Conservation (phyloP, 2,329 filamentous ascomycete genomes). For the Curvularia sp. region DNA sequence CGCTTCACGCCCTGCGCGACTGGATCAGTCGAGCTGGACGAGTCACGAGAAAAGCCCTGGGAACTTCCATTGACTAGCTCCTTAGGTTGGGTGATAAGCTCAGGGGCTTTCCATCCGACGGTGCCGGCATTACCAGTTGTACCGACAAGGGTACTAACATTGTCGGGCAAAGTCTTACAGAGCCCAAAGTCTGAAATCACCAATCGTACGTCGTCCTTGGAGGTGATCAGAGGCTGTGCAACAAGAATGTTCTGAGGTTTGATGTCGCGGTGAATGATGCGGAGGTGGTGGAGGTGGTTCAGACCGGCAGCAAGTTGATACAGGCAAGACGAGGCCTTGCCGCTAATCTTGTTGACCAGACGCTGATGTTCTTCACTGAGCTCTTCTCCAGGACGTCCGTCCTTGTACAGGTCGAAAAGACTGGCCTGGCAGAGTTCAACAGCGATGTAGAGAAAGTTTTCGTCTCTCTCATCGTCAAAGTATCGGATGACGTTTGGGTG, state of each 20-base stretch:
- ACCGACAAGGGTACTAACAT: conserved; percentile 91
- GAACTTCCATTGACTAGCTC: conserved; percentile 52
- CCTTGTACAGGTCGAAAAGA: conserved; percentile 87
- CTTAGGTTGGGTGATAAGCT: conserved; percentile 73
- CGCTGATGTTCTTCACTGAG: conserved; percentile 67
- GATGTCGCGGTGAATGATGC: conserved; percentile 95
- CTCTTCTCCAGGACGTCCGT: conserved; percentile 55
- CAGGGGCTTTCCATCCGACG: conserved; percentile 94
- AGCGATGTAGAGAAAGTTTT: conserved; percentile 94
- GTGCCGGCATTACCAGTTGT: conserved; percentile 95
- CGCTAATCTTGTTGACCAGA: conserved; percentile 74
- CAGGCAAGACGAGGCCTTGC: conserved; percentile 79
- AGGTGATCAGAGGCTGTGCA: conserved; percentile 70
- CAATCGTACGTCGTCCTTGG: conserved; percentile 75
- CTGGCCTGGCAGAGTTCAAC: conserved; percentile 94
- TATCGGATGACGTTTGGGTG: conserved; percentile 98
- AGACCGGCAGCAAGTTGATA: conserved; percentile 91
- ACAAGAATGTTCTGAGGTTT: conserved; percentile 98
- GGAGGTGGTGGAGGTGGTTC: conserved; percentile 84
- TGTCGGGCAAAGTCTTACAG: conserved; percentile 94
- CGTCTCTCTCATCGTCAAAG: conserved; percentile 86
- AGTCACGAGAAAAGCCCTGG: conserved; percentile 53
- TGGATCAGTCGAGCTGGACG: conserved; percentile 49
- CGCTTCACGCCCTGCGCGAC: conserved; percentile 81
- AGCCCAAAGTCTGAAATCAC: conserved; percentile 97